A percentile compares a stretch with the other conserved stretches of the same genome.
Evolutionary conservation across 139 green algal genomes (phyloP).

Genomic region (Astrephomene gubernaculifera): DNA sequence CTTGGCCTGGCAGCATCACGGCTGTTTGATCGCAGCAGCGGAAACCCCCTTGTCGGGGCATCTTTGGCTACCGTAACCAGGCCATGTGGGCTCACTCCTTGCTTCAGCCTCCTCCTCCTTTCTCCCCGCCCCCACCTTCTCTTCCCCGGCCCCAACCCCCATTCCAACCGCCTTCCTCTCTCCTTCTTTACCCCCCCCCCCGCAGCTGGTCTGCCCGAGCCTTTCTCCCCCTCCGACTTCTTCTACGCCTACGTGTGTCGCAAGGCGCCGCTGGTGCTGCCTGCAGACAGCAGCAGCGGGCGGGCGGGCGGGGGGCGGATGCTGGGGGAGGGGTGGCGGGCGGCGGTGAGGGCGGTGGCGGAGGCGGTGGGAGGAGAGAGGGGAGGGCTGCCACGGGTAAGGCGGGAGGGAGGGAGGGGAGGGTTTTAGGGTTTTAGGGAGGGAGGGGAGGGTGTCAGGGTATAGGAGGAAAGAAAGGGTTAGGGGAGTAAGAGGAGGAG

Average conservation of each 20-base stretch:
- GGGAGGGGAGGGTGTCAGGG: background rate
- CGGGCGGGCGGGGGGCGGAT: background rate
- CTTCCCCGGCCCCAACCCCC: background rate
- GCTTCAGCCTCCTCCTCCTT: too few relatives aligned
- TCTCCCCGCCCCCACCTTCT: background rate
- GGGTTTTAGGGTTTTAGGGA: background rate
- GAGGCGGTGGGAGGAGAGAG: background rate
- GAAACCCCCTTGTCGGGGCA: too few relatives aligned
- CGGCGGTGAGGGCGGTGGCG: constrained; percentile 11
- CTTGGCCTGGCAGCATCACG: background rate
- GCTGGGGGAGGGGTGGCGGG: constrained; percentile 27
- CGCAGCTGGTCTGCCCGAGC: constrained; percentile 39
- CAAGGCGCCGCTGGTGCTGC: constrained; percentile 29
- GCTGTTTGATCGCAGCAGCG: background rate
- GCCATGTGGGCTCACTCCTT: too few relatives aligned
- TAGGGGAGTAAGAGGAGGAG: background rate
- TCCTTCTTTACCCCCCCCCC: background rate
- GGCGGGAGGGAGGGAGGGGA: background rate
- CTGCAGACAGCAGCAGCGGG: background rate
- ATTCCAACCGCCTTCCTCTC: background rate
- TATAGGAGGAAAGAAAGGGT: background rate
- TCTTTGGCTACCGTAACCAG: too few relatives aligned
- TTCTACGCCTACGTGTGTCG: constrained; percentile 48
- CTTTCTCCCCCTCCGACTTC: constrained; percentile 12
- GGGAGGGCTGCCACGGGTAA: constrained; percentile 10